Evolutionary conservation across 805 yeast genomes (phyloP).

Genomic region (Lipomyces lipofer): DNA sequence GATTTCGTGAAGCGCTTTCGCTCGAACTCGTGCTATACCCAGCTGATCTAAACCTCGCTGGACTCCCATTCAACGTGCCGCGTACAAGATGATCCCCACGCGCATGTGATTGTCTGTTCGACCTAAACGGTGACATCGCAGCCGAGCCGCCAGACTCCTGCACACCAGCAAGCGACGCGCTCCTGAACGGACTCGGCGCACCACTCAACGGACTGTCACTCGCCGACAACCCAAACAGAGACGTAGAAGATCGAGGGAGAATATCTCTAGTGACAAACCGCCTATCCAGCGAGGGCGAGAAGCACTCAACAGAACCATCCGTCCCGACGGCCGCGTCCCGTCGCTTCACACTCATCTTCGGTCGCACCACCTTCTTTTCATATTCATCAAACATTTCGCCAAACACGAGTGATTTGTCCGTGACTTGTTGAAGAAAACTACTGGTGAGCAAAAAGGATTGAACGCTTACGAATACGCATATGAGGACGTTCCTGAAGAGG

Average conservation of each 20-base stretch:
- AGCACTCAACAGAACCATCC: conserved; percentile 36
- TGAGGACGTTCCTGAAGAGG: conserved; percentile 33
- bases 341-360: conserved; percentile 51
- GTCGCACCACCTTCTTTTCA: conserved; percentile 61
- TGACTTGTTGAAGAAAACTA: conserved; percentile 50
- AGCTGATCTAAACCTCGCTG: neutral
- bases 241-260: conserved; percentile 13
- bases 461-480: conserved; percentile 43
- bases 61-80: neutral
- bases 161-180: neutral
- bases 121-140: neutral
- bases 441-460: conserved; percentile 45
- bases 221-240: neutral
- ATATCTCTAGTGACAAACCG: conserved; percentile 31
- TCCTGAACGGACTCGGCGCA: neutral
- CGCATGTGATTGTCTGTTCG: neutral
- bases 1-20: neutral
- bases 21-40: neutral
- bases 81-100: neutral
- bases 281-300: conserved; percentile 34
- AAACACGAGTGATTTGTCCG: conserved; percentile 61
- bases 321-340: conserved; percentile 58
- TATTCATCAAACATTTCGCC: conserved; percentile 65
- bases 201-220: neutral
- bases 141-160: neutral